Conservation (phyloP, 495 filamentous ascomycete genomes). For the Aspergillus panamensis region DNA sequence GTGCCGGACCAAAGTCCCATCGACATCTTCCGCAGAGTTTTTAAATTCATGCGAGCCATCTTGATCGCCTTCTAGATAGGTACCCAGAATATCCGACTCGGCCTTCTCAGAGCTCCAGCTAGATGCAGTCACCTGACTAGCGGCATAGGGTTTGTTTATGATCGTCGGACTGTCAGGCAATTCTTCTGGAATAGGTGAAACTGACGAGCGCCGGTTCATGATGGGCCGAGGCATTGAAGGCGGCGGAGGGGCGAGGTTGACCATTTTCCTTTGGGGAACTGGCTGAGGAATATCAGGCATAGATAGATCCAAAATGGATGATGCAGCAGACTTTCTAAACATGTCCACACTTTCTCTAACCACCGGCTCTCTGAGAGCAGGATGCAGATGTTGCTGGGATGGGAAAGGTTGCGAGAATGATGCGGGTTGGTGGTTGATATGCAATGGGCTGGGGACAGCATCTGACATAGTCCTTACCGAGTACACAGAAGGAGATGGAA, state of each 20-base stretch:
- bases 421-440: constrained; percentile 48
- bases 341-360: constrained; percentile 33
- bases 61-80: constrained; percentile 38
- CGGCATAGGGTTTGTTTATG: constrained; percentile 70
- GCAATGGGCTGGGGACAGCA: constrained; percentile 43
- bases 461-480: constrained; percentile 52
- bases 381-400: constrained; percentile 22
- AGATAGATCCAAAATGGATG: constrained; percentile 43
- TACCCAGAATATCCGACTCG: constrained; percentile 44
- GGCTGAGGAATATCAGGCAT: constrained; percentile 39
- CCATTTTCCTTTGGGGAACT: constrained; percentile 18
- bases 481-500: constrained; percentile 40
- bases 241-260: constrained; percentile 30
- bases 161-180: constrained; percentile 47
- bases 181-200: constrained; percentile 89
- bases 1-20: constrained; percentile 65
- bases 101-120: constrained; percentile 59
- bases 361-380: constrained; percentile 31
- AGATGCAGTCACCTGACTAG: constrained; percentile 74
- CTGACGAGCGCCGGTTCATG: constrained; percentile 59
- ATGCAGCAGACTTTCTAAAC: constrained; percentile 35
- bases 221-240: constrained; percentile 17
- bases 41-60: constrained; percentile 39
- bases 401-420: constrained; percentile 50
- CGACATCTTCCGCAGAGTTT: constrained; percentile 42